These are phyloP conservation scores for Geotrichum fermentans DNA, from an alignment of 1,139 yeast genomes.

Conservation along the genomic window DNA sequence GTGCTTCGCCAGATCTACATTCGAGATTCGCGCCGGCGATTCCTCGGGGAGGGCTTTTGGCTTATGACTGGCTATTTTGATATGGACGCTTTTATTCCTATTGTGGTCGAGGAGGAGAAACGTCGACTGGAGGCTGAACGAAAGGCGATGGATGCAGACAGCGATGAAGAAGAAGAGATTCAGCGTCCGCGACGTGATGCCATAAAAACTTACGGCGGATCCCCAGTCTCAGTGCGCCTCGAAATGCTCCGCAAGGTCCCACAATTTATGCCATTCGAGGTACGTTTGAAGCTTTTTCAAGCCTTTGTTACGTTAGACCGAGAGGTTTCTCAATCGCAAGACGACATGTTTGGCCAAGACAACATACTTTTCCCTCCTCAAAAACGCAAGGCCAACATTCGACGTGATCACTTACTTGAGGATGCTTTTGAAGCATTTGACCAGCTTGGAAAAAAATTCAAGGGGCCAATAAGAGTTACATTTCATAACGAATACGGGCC, in stretches of 20 bases:
- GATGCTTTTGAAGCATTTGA: constrained; percentile 67
- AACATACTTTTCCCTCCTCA: too few species aligned
- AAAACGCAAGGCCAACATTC: constrained; percentile 47
- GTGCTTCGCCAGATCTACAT: constrained; percentile 64
- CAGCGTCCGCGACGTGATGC: not conserved
- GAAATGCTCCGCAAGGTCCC: constrained; percentile 64
- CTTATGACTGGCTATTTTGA: constrained; percentile 34
- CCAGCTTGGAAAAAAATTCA: constrained; percentile 49
- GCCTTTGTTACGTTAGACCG: constrained; percentile 43
- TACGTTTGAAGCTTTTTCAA: constrained; percentile 70
- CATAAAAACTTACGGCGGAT: not conserved
- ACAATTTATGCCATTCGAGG: constrained; percentile 69
- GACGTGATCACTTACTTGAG: constrained; percentile 63
- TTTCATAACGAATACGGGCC: constrained; percentile 70
- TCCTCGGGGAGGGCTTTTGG: constrained; percentile 59
- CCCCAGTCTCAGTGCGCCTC: constrained; percentile 32
- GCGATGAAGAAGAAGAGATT: constrained; percentile 9
- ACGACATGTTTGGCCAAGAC: constrained; percentile 26
- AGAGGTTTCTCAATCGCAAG: constrained; percentile 14
- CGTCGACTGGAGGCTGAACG: constrained; percentile 23
- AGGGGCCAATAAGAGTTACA: constrained; percentile 55
- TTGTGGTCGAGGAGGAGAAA: constrained; percentile 44
- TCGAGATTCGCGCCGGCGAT: constrained; percentile 61
- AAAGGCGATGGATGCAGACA: constrained; percentile 7
- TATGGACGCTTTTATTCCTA: constrained; percentile 32